Conservation (phyloP, 768 basidiomycete genomes). For the Russula griseocarnosa region DNA sequence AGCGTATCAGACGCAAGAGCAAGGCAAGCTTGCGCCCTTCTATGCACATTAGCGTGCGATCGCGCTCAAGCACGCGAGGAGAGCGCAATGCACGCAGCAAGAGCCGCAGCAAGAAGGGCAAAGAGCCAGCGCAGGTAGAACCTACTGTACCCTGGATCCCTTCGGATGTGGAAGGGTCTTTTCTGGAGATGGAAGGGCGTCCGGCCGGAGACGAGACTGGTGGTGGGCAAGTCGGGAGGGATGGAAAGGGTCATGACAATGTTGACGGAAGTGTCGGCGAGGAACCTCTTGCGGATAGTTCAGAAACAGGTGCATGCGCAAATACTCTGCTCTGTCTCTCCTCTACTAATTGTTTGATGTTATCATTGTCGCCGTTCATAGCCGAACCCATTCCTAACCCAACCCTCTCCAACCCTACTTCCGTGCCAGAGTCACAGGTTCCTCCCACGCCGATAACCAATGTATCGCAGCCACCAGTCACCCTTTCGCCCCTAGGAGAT, state of each 20-base stretch:
- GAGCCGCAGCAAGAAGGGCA: conserved; percentile 19
- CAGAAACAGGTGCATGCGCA: conserved; percentile 5
- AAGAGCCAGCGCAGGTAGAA: conserved; percentile 10
- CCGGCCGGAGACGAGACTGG: conserved; percentile 10
- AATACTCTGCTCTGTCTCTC: background rate
- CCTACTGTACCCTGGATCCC: conserved; percentile 3
- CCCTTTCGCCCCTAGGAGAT: background rate
- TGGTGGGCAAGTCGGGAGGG: background rate
- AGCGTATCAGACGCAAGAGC: conserved; percentile 58
- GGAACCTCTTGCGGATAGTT: background rate
- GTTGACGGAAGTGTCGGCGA: background rate
- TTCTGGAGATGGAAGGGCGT: conserved; percentile 28
- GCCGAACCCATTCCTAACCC: background rate
- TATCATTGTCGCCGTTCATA: background rate
- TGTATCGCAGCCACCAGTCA: background rate
- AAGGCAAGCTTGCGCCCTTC: conserved; percentile 63
- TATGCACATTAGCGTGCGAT: conserved; percentile 25
- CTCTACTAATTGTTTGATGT: background rate
- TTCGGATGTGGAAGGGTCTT: conserved; percentile 9
- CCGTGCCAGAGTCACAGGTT: background rate
- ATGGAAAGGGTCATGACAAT: conserved; percentile 3
- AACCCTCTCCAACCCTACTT: background rate
- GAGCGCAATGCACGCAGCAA: conserved; percentile 10
- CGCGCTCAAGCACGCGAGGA: conserved; percentile 4
- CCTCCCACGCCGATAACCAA: too few species aligned